Conservation (phyloP, 1,139 yeast species). For the Yamadazyma triangularis region DNA sequence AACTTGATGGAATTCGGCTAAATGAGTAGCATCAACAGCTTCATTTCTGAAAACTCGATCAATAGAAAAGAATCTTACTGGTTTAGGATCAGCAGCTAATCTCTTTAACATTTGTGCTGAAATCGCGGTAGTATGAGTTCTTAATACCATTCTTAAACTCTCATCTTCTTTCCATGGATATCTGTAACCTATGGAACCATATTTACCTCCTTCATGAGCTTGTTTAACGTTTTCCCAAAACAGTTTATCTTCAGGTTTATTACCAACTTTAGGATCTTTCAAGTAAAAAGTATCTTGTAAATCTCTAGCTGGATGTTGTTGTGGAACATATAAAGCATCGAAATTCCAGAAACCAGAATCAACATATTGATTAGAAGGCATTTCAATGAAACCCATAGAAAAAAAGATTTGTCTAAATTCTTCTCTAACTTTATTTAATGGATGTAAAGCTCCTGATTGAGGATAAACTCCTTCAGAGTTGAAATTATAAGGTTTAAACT, state of each 20-base stretch:
- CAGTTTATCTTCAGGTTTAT: slow-evolving; percentile 71
- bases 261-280: slow-evolving; percentile 83
- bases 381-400: slow-evolving; percentile 96
- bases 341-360: slow-evolving; percentile 99
- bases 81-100: slow-evolving; percentile 86
- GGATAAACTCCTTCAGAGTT: slow-evolving; percentile 90
- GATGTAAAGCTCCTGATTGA: slow-evolving; percentile 90
- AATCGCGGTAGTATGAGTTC: slow-evolving; percentile 97
- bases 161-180: slow-evolving; percentile 96
- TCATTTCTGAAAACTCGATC: slow-evolving; percentile 99
- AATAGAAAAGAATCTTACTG: slow-evolving; percentile 88
- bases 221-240: slow-evolving; percentile 75
- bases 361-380: slow-evolving; percentile 98
- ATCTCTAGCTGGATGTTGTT: slow-evolving; percentile 99
- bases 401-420: slow-evolving; percentile 97
- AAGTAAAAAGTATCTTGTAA: slow-evolving; percentile 96
- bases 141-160: slow-evolving; percentile 82
- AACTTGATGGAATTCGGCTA: slow-evolving; percentile 99
- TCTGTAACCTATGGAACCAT: slow-evolving; percentile 95
- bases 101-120: slow-evolving; percentile 84
- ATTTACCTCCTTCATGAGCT: slow-evolving; percentile 88
- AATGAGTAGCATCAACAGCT: slow-evolving; percentile 99
- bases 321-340: slow-evolving; percentile 94
- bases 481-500: slow-evolving; percentile 94
- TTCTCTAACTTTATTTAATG: slow-evolving; percentile 91